Conservation (phyloP, 2,329 filamentous ascomycete genomes). For the Geosmithia morbida region DNA sequence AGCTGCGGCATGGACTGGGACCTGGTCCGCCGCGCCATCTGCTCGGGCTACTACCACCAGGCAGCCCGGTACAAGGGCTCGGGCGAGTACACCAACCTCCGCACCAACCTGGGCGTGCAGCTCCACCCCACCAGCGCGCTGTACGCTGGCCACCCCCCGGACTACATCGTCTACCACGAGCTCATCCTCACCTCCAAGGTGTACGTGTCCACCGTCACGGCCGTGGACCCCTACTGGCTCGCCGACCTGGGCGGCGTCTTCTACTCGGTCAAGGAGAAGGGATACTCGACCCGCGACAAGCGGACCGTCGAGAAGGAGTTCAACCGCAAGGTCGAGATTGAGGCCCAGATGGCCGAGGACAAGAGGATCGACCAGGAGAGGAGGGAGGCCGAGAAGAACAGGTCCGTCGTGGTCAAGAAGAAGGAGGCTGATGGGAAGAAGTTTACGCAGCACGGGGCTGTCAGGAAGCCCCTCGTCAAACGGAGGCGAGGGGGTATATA, state of each 20-base stretch:
- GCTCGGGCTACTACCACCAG: constrained; percentile 95
- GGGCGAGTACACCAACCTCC: constrained; percentile 92
- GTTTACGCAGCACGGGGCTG: constrained; percentile 45
- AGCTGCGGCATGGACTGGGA: constrained; percentile 97
- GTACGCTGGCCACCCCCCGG: constrained; percentile 88
- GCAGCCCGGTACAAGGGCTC: constrained; percentile 92
- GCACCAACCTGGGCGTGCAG: constrained; percentile 87
- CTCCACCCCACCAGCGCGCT: constrained; percentile 88
- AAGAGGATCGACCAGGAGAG: constrained; percentile 52
- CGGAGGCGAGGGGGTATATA: constrained; percentile 24
- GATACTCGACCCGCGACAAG: constrained; percentile 77
- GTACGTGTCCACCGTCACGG: constrained; percentile 94
- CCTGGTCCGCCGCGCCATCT: constrained; percentile 88
- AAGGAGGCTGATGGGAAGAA: constrained; percentile 34
- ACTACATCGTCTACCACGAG: constrained; percentile 97
- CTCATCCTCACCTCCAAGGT: constrained; percentile 93
- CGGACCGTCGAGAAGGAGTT: constrained; percentile 83
- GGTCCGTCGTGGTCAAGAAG: constrained; percentile 11
- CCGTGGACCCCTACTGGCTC: constrained; percentile 93
- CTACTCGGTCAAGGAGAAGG: constrained; percentile 95
- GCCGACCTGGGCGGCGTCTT: constrained; percentile 94
- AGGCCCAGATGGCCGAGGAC: constrained; percentile 81
- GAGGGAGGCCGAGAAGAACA: constrained; percentile 33
- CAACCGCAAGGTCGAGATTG: constrained; percentile 84
- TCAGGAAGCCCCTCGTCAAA: constrained; percentile 45